Evolutionary conservation across 306 rosid genomes (phyloP), one percentile per base, ranked within the genome.

Genomic region (Vigna trinervia): DNA sequence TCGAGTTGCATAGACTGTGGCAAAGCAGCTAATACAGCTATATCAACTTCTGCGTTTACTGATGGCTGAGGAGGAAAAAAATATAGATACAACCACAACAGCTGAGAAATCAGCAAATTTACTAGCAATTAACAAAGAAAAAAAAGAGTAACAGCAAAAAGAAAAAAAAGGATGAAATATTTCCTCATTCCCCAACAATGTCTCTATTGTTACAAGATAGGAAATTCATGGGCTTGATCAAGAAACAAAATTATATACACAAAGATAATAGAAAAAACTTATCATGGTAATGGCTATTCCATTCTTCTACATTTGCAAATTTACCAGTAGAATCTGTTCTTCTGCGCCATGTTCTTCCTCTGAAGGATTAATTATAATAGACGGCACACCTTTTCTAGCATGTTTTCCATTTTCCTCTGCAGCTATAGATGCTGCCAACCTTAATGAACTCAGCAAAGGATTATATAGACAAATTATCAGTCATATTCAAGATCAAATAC

Each of bases 1-100:
- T 90, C 90, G 62, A 80, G 92, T 85, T 92, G 98, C 89, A 94
- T 84, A 28, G 97, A 94, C 64, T 89, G 91, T 51, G 98, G 97
- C 87, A 94, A 84, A 65, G 96, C 89, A 84, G 94, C 98, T 75
- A 94, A 88, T 32, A 90, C 90, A 74, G 93, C 79, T 38, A 89
- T 85, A 85, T 94, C 97, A 84, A 92, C 87, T 79, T 87, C 89
- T 15, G 81, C 90, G 52, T 80, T 80, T 78, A 83, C 81, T 73
- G 77, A 80, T 53, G 90, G 91, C 98, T 91, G 90, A 78, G 76
- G 86, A 36, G 73, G 72, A 59, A 66, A 32, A 30, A 62, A 28
- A 76, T 38, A 73, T 3, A 85, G 51, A 50, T 43, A 48, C 54
- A 59, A 10, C 17, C 34, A 70, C 51, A 67, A 62, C 46, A 71